Conservation (phyloP, 805 yeast genomes). For the Yarrowia sp. region DNA sequence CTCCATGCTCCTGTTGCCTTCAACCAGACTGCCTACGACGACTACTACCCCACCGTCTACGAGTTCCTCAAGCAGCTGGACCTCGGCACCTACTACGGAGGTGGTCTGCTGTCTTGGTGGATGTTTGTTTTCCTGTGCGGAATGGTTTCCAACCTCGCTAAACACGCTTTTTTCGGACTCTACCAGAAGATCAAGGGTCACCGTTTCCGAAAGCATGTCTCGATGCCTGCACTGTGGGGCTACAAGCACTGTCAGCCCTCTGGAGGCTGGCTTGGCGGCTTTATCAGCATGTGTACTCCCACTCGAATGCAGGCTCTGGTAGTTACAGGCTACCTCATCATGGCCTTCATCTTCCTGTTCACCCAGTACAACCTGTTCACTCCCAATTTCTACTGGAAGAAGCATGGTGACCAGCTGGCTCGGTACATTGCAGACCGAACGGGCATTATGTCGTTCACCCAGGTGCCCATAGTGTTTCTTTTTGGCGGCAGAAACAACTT, state of each 20-base stretch:
- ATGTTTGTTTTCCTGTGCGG: slow-evolving; percentile 33
- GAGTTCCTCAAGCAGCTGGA: slow-evolving; percentile 14
- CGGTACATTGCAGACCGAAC: slow-evolving; percentile 33
- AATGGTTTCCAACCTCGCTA: slow-evolving; percentile 29
- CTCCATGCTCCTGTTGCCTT: slow-evolving; percentile 6
- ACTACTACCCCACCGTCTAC: background rate
- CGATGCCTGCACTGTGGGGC: slow-evolving; percentile 40
- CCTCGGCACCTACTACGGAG: slow-evolving; percentile 31
- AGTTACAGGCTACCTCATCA: slow-evolving; percentile 37
- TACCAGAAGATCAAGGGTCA: slow-evolving; percentile 11
- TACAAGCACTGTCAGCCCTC: slow-evolving; percentile 36
- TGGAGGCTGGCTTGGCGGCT: background rate
- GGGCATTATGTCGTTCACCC: slow-evolving; percentile 33
- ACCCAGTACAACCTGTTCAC: slow-evolving; percentile 19
- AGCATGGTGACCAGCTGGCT: slow-evolving; percentile 27
- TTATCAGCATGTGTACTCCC: slow-evolving; percentile 39
- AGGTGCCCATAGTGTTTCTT: slow-evolving; percentile 35
- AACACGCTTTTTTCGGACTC: slow-evolving; percentile 27
- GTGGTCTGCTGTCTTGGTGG: slow-evolving; percentile 37
- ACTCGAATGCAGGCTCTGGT: slow-evolving; percentile 46
- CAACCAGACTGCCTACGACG: slow-evolving; percentile 1
- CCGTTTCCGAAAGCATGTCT: slow-evolving; percentile 33
- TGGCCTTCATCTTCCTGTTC: slow-evolving; percentile 36
- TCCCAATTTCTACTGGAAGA: slow-evolving; percentile 30
- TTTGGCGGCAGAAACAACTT: slow-evolving; percentile 74